phyloP scores from a whole-genome alignment of 1,284 basidiomycete species.

The Cutaneotrichosporon cutaneum region DNA sequence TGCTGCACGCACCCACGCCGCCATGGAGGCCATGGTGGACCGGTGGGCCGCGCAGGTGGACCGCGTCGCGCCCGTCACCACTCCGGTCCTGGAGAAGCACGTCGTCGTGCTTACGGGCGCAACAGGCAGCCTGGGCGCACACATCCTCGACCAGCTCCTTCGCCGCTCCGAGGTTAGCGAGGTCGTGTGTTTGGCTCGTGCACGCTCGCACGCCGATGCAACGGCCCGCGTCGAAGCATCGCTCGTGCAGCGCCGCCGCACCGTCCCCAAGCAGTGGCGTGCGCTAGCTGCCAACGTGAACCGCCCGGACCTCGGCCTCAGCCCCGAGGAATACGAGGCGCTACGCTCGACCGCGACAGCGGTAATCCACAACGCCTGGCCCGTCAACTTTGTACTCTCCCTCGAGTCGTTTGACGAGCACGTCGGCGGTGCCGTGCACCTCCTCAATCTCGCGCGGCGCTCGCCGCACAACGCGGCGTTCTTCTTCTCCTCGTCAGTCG shows the following conservation, averaged over 20 bases:
- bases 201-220: conserved; percentile 39
- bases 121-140: conserved; percentile 64
- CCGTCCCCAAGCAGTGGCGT: conserved; percentile 46
- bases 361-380: conserved; percentile 58
- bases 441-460: conserved; percentile 57
- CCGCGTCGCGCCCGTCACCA: neutral
- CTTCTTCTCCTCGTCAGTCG: conserved; percentile 63
- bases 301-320: conserved; percentile 54
- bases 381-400: conserved; percentile 48
- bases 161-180: conserved; percentile 41
- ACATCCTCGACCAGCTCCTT: conserved; percentile 58
- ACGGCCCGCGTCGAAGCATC: conserved; percentile 38
- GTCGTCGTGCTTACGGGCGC: conserved; percentile 59
- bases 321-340: conserved; percentile 49
- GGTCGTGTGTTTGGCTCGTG: conserved; percentile 59
- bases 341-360: conserved; percentile 53
- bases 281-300: conserved; percentile 57
- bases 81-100: conserved; percentile 14
- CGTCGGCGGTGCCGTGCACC: conserved; percentile 58
- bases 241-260: conserved; percentile 34
- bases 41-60: conserved; percentile 48
- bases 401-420: conserved; percentile 60
- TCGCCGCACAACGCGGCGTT: conserved; percentile 50
- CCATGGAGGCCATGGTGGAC: conserved; percentile 56
- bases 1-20: neutral